Conservation (phyloP, 495 filamentous ascomycete genomes). For the Zalerion maritima region DNA sequence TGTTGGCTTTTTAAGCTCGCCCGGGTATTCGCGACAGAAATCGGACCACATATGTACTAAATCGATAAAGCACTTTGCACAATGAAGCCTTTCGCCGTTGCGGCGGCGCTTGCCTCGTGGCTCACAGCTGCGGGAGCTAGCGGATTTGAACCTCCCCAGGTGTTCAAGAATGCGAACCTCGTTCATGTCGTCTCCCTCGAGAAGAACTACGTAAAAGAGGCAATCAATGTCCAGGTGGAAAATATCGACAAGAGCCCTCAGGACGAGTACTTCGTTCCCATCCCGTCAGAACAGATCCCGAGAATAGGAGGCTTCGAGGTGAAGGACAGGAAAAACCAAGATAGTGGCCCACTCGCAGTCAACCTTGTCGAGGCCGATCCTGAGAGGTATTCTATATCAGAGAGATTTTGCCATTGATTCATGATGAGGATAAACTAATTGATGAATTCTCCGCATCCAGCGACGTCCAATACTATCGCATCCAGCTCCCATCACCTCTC, state of each 20-base stretch:
- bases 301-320: conserved; percentile 79
- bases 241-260: conserved; percentile 64
- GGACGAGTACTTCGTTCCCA: conserved; percentile 76
- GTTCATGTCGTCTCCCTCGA: conserved; percentile 84
- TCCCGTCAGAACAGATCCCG: conserved; percentile 56
- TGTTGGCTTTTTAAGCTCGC: conserved; percentile 25
- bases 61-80: too few relatives aligned
- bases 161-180: conserved; percentile 83
- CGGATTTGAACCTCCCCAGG: conserved; percentile 69
- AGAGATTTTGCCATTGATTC: background rate
- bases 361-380: conserved; percentile 49
- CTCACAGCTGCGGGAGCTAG: conserved; percentile 23
- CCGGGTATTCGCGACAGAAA: too few relatives aligned
- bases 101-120: conserved; percentile 33
- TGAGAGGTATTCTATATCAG: conserved; percentile 43
- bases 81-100: conserved; percentile 40
- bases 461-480: conserved; percentile 68
- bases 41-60: too few relatives aligned
- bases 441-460: conserved; percentile 26
- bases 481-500: conserved; percentile 61
- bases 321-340: conserved; percentile 69
- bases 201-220: conserved; percentile 78
- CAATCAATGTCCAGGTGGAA: conserved; percentile 85
- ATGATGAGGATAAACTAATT: background rate
- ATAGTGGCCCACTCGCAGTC: conserved; percentile 49